Evolutionary conservation across 768 basidiomycete species (phyloP).

Genomic region (Hydnomerulius pinastri): DNA sequence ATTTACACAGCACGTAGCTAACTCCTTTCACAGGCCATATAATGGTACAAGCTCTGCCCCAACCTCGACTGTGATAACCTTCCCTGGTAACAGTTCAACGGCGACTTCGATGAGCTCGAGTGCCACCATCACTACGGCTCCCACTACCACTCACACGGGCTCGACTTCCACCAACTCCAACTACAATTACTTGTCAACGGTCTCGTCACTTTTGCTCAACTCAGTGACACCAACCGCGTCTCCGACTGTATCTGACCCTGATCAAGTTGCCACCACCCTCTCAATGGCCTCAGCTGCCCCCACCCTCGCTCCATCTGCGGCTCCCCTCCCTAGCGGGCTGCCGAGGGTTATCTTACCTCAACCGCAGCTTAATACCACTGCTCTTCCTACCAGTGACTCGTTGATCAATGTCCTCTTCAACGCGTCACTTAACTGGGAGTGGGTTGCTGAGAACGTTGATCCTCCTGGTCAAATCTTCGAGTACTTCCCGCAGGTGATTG

Average conservation of each 20-base stretch:
- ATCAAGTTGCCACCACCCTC: conserved; percentile 34
- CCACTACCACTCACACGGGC: conserved; percentile 15
- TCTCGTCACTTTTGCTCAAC: conserved; percentile 35
- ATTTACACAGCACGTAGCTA: background rate
- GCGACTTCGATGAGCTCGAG: conserved; percentile 6
- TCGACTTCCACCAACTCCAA: conserved; percentile 20
- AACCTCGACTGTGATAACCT: conserved; percentile 31
- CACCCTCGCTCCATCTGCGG: conserved; percentile 25
- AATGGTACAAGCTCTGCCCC: conserved; percentile 1
- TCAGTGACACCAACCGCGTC: conserved; percentile 20
- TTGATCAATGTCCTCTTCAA: conserved; percentile 71
- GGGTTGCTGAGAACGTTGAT: conserved; percentile 57
- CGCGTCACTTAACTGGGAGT: conserved; percentile 61
- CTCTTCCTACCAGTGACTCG: conserved; percentile 40
- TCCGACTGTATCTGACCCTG: conserved; percentile 38
- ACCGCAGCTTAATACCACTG: conserved; percentile 19
- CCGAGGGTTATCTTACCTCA: conserved; percentile 62
- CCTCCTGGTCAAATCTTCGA: conserved; percentile 79
- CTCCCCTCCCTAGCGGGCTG: conserved; percentile 56
- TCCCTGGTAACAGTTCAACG: conserved; percentile 24
- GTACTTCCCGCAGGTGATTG: conserved; percentile 57
- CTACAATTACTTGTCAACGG: conserved; percentile 37
- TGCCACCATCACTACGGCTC: conserved; percentile 7
- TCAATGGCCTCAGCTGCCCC: conserved; percentile 23
- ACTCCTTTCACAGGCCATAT: background rate